These are phyloP conservation scores for Oenanthe javanica DNA, from an alignment of 140 eudicot species.

Conservation along the genomic window DNA sequence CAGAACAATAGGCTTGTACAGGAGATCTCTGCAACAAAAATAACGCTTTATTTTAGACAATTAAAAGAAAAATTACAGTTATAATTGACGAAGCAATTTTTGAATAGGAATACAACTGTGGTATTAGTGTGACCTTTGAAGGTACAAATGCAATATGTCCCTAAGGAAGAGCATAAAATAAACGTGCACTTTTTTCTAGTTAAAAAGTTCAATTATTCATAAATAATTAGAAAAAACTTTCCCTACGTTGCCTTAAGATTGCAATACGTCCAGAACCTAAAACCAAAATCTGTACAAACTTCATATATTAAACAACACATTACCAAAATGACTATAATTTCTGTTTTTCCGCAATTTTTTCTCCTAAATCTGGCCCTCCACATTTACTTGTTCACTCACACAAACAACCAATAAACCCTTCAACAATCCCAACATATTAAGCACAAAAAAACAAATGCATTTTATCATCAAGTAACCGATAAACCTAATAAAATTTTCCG, in stretches of 20 bases:
- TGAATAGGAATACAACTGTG: background rate
- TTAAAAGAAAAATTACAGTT: background rate
- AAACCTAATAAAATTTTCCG: background rate
- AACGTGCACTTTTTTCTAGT: too few species aligned
- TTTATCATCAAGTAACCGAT: background rate
- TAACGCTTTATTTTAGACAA: slow-evolving; percentile 8
- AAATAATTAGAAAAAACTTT: background rate
- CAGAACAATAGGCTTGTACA: slow-evolving; percentile 69
- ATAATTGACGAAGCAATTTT: background rate
- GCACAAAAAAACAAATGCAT: background rate
- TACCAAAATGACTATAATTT: background rate
- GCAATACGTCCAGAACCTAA: background rate
- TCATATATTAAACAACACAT: background rate
- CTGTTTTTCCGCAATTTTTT: background rate
- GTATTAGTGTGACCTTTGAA: background rate
- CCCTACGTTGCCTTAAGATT: background rate
- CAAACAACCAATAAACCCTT: background rate
- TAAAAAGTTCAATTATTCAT: background rate
- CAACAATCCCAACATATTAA: too few species aligned
- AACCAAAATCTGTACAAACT: background rate
- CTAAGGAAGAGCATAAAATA: background rate
- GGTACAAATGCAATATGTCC: background rate
- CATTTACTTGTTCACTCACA: background rate
- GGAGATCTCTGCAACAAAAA: slow-evolving; percentile 57
- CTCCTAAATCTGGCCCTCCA: background rate